Percentiles rank a stretch among this genome's conserved stretches.
Evolutionary conservation across 2,329 filamentous ascomycete species (phyloP).

Genomic region (Aspergillus niger): DNA sequence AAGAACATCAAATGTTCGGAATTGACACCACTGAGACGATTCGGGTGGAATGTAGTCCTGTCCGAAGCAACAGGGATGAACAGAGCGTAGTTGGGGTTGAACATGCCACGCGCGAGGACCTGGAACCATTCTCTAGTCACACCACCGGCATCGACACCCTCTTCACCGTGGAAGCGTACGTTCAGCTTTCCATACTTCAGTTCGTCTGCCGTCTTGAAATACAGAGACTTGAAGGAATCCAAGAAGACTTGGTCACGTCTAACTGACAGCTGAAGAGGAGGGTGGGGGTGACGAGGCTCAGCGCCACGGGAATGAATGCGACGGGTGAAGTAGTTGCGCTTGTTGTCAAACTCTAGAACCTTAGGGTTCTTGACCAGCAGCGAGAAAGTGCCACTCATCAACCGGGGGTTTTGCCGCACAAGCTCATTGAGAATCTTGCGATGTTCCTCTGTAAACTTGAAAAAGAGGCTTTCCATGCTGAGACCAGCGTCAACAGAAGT

Average conservation of each 20-base stretch:
- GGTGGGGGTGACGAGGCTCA: constrained; percentile 70
- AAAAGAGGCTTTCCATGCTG: constrained; percentile 84
- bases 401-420: constrained; percentile 91
- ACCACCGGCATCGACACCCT: constrained; percentile 95
- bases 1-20: constrained; percentile 96
- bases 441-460: constrained; percentile 95
- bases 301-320: constrained; percentile 77
- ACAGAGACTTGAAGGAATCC: constrained; percentile 96
- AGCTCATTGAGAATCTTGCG: constrained; percentile 97
- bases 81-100: constrained; percentile 94
- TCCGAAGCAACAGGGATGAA: constrained; percentile 97
- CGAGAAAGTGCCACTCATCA: constrained; percentile 98
- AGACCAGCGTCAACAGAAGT: constrained; percentile 72
- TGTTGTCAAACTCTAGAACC: constrained; percentile 98
- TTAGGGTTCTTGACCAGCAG: constrained; percentile 97
- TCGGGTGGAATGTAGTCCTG: constrained; percentile 97
- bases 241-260: constrained; percentile 95
- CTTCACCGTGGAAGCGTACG: constrained; percentile 95
- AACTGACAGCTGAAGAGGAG: constrained; percentile 81
- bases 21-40: constrained; percentile 90
- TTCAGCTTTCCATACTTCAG: constrained; percentile 99
- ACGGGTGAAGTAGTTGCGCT: constrained; percentile 97
- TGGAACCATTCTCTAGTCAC: constrained; percentile 99
- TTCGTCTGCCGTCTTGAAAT: constrained; percentile 94
- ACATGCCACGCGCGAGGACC: constrained; percentile 95